Evolutionary conservation across 345 rosid species (phyloP), one percentile per base, ranked within the genome.

Genomic region (Euphorbia lathyris): DNA sequence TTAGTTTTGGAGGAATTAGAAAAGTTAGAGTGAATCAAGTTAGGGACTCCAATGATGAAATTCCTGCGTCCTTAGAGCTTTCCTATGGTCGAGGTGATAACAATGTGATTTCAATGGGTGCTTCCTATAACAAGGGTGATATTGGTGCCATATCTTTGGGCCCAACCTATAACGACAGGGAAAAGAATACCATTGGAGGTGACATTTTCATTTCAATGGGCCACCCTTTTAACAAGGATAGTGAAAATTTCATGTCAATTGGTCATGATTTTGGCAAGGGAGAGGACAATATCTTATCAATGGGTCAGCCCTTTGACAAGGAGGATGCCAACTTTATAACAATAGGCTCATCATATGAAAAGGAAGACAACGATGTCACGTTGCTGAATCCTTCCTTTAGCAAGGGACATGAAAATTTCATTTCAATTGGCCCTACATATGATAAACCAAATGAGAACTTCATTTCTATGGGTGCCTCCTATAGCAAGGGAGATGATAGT

Each of bases 21-120:
- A 87, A 85, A 78, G 82, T 83, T 52, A 79, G 65, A 72, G 81
- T 87, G 78, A 87, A 79, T 71, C 81, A 85, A 73, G 86, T 83
- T 23, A 71, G 74, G 69, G 86, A 83, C 40, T 66, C 84, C 38
- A 74, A 40, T 56, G 74, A 55, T 60, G 75, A 71, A 70, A 66
- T 81, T 60, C 75, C 81, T 63, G 66, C 72, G 23, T 45, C 80
- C 12, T 43, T 70, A 74, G 86, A 69, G 22, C 65, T 70, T 52
- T 64, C 77, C 12, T 81, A 74, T 60, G 36, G 77, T 59, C 76
- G 72, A 30, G 81, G 69, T 47, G 74, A 77, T 70, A 72, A 69
- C 40, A 50, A 68, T 64, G 23, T 72, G 51, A 70, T 75, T 66
- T 66, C 84, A 45, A 61, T 65, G 40, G 71, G 70, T 53, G 29